A percentile compares a stretch with the other conserved stretches of the same genome.
These are phyloP conservation scores for Aeminium ludgeri DNA, from an alignment of 495 filamentous ascomycete genomes.

Conservation along the genomic window DNA sequence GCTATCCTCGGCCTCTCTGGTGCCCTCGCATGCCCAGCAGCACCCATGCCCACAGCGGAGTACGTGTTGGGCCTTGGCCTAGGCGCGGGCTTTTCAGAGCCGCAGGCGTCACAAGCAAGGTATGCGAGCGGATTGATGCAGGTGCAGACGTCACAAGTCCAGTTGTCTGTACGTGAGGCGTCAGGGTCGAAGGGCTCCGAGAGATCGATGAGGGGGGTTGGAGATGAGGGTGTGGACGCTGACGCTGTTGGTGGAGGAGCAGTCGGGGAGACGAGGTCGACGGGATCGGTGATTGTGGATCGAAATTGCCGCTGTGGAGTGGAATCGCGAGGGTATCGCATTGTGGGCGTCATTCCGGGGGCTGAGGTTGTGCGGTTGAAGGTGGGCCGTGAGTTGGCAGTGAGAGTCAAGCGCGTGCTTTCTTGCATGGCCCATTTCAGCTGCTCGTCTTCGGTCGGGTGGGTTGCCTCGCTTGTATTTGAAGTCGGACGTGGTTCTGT, in stretches of 20 bases:
- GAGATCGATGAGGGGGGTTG: constrained; percentile 6
- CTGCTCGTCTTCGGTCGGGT: constrained; percentile 12
- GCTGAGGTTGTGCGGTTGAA: not conserved
- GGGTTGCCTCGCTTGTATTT: not conserved
- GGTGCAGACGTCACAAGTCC: constrained; percentile 69
- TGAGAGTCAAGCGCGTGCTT: not conserved
- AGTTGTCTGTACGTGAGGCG: constrained; percentile 26
- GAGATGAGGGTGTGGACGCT: not conserved
- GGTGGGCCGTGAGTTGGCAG: too few relatives aligned
- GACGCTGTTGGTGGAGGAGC: not conserved
- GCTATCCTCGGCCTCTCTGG: constrained; percentile 6
- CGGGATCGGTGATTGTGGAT: not conserved
- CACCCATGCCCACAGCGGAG: not conserved
- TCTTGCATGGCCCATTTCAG: constrained; percentile 12
- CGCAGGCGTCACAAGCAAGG: constrained; percentile 66
- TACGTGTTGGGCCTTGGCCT: constrained; percentile 16
- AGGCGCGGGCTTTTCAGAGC: constrained; percentile 36
- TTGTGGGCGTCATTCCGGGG: too few relatives aligned
- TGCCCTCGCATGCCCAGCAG: not conserved
- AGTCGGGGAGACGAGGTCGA: too few relatives aligned
- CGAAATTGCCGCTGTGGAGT: too few relatives aligned
- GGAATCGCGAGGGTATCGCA: too few relatives aligned
- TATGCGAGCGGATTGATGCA: constrained; percentile 58
- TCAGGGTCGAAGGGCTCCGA: constrained; percentile 15
- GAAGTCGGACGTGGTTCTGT: not conserved